Evolutionary conservation across 2,329 filamentous ascomycete genomes (phyloP).

Genomic region (Pestalotiopsis fici): DNA sequence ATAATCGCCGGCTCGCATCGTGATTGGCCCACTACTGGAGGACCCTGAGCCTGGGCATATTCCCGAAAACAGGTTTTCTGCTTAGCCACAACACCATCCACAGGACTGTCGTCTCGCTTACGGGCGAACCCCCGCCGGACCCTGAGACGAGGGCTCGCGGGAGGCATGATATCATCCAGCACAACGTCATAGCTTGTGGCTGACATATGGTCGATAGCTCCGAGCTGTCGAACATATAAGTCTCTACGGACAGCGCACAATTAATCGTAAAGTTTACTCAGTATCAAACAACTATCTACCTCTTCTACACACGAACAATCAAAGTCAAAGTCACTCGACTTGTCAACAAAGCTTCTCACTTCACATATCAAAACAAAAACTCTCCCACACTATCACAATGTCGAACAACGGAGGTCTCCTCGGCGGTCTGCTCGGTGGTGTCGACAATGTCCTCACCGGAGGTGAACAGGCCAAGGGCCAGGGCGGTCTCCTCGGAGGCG

Average conservation of each 20-base stretch:
- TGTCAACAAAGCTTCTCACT: not conserved
- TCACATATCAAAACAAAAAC: not conserved
- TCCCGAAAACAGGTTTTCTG: conserved; percentile 6
- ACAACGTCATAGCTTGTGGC: conserved; percentile 8
- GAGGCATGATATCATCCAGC: conserved; percentile 6
- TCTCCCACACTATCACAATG: conserved; percentile 19
- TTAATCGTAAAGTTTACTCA: not conserved
- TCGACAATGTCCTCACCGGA: conserved; percentile 34
- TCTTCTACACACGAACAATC: not conserved
- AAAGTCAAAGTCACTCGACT: not conserved
- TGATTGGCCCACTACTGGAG: not conserved
- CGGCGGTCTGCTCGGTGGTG: conserved; percentile 29
- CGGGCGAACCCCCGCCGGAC: not conserved
- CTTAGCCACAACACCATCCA: conserved; percentile 8
- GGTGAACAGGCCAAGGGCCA: conserved; percentile 33
- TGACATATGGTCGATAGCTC: not conserved
- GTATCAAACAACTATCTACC: not conserved
- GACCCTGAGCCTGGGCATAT: not conserved
- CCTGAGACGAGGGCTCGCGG: not conserved
- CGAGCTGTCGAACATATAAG: not conserved
- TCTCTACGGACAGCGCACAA: not conserved
- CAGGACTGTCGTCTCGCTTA: not conserved
- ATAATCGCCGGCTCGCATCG: not conserved
- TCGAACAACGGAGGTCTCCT: conserved; percentile 33
- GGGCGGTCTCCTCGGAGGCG: conserved; percentile 32